Base-by-base conservation (phyloP, 495 filamentous ascomycete species). In the Annulohypoxylon moriforme region DNA sequence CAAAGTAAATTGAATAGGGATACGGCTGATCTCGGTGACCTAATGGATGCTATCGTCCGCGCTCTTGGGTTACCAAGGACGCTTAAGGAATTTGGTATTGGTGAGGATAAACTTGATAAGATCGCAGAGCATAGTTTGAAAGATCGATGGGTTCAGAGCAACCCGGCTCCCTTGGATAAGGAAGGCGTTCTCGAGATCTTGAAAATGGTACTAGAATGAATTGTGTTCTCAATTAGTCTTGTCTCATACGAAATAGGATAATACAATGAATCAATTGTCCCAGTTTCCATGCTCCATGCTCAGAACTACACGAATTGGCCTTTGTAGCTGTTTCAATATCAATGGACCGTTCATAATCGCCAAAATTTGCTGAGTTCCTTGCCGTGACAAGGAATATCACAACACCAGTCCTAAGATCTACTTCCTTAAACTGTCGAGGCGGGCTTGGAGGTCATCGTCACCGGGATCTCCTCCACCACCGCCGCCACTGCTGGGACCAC, bases 361-460 rank as follows among this genome's bases (percentile, higher is more conserved):
- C 16, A 20, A 55, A 38, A 11, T 11, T 57, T 22, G 24, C 25
- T 16, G 34, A 64, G 29, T 33, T 25, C 53, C 60, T 42, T n/a
- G 33, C 31, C 20, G 18, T 18, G 11, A 27, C n/a, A 59, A 74
- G 56, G 62, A 64, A 44, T 58, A 63, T 24, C 31, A 13, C 40
- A 46, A 9, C 49, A 7, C 4, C 60, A 44, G 44, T 38, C 56
- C 14, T n/a, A 40, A n/a, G 6, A 65, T 71, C 65, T 76, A 85
- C 79, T 89, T 84, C 77, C 93, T 85, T 67, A 95, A 81, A 76
- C 92, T 92, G 76, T 96, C 91, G 46, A 95, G 86, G 22, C 93
- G 88, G 57, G 93, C 92, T 81, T 96, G 92, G 34, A 96, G 85
- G 76, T 95, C 92, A 69, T 94, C 91, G 71, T 94, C 92, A 44